Percentiles rank a stretch among this genome's conserved stretches.
Evolutionary conservation across 495 filamentous ascomycete species (phyloP).

Genomic region (Annulohypoxylon maeteangense): DNA sequence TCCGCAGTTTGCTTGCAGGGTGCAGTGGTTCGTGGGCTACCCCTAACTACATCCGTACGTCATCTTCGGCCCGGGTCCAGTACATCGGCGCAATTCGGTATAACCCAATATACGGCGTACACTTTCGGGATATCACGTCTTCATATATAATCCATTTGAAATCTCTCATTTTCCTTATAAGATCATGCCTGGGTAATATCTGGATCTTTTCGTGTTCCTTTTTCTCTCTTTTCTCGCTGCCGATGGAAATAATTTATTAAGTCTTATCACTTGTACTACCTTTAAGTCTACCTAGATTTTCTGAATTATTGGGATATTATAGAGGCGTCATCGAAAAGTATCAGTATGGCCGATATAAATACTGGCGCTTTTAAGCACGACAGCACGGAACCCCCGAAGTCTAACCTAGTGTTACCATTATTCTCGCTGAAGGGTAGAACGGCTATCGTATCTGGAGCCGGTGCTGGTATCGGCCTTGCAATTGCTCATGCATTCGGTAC

Average conservation of each 20-base stretch:
- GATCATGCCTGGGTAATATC: not conserved
- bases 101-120: conserved; percentile 26
- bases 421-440: conserved; percentile 87
- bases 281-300: not conserved
- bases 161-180: conserved; percentile 4
- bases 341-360: conserved; percentile 58
- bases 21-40: conserved; percentile 19
- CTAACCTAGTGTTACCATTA: conserved; percentile 74
- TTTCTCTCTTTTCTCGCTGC: not conserved
- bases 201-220: not conserved
- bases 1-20: conserved; percentile 31
- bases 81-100: conserved; percentile 38
- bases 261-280: not conserved
- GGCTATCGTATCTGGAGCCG: conserved; percentile 84
- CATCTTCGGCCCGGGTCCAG: conserved; percentile 42
- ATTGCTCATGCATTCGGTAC: conserved; percentile 70
- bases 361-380: conserved; percentile 69
- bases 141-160: conserved; percentile 28
- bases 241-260: not conserved
- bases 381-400: conserved; percentile 67
- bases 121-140: conserved; percentile 37
- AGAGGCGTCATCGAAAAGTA: not conserved
- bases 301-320: not conserved
- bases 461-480: conserved; percentile 81
- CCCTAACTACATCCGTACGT: conserved; percentile 40